phyloP scores from a whole-genome alignment of 2,329 filamentous ascomycete species.

The Scortechinia acanthostroma region DNA sequence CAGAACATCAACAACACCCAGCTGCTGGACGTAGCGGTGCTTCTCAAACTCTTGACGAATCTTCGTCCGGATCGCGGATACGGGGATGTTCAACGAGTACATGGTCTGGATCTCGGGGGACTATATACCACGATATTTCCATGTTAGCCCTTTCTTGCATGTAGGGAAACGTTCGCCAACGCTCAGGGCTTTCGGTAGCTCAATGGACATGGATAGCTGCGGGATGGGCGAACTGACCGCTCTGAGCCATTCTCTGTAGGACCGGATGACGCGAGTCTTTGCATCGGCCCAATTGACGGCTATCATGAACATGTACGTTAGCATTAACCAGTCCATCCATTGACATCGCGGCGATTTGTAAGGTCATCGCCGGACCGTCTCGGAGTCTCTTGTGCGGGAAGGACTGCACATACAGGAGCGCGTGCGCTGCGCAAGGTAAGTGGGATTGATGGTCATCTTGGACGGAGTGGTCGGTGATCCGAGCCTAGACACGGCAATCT shows the following conservation, averaged over 20 bases:
- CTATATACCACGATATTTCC: constrained; percentile 27
- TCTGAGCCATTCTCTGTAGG: constrained; percentile 64
- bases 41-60: constrained; percentile 66
- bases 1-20: constrained; percentile 58
- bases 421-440: constrained; percentile 1
- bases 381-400: constrained; percentile 6
- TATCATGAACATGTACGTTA: constrained; percentile 17
- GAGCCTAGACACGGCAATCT: background rate
- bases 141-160: constrained; percentile 4
- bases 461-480: background rate
- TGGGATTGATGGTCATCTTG: constrained; percentile 1
- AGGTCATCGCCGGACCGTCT: constrained; percentile 3
- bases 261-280: constrained; percentile 50
- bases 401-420: constrained; percentile 28
- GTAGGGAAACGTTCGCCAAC: background rate
- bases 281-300: constrained; percentile 60
- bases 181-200: too few species aligned
- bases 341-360: constrained; percentile 1
- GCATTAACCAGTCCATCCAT: constrained; percentile 12
- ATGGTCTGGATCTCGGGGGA: constrained; percentile 64
- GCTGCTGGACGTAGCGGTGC: constrained; percentile 61
- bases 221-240: constrained; percentile 40
- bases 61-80: constrained; percentile 61
- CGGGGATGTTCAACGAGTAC: constrained; percentile 63
- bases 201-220: too few species aligned